phyloP scores from a whole-genome alignment of 805 yeast genomes.

The Limtongia smithiae region DNA sequence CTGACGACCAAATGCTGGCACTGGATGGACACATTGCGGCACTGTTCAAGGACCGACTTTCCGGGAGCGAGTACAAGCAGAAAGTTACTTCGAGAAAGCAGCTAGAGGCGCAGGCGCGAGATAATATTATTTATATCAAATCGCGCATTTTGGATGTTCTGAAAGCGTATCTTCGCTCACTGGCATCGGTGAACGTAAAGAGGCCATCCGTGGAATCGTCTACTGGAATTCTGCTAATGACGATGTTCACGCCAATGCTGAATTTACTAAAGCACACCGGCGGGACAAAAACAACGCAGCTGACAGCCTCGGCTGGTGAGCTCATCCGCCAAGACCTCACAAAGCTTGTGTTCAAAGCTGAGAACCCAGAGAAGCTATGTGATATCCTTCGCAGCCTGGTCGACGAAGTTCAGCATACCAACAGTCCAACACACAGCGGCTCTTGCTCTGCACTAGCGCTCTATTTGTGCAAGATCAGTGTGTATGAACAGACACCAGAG shows the following conservation, averaged over 20 bases:
- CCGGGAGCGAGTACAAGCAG: constrained; percentile 5
- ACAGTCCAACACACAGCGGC: constrained; percentile 1
- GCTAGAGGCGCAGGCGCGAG: constrained; percentile 8
- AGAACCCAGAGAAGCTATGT: neutral
- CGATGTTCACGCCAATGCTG: constrained; percentile 7
- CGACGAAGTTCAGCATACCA: constrained; percentile 9
- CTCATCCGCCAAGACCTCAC: neutral
- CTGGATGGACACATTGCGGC: constrained; percentile 16
- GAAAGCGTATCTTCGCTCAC: neutral
- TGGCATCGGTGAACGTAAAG: neutral
- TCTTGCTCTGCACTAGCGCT: neutral
- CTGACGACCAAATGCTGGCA: constrained; percentile 27
- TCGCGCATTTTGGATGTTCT: constrained; percentile 3
- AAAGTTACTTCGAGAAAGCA: constrained; percentile 7
- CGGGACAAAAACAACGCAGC: neutral
- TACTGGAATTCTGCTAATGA: neutral
- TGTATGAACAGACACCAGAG: neutral
- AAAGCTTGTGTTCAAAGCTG: neutral
- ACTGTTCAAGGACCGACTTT: constrained; percentile 18
- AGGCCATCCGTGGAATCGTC: neutral
- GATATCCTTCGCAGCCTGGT: neutral
- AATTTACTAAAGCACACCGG: constrained; percentile 1
- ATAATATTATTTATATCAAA: constrained; percentile 4
- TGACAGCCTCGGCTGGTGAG: neutral
- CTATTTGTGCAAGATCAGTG: neutral